A percentile compares a stretch with the other conserved stretches of the same genome.
These are phyloP conservation scores for Pyrus communis DNA, from an alignment of 306 rosid species.

Conservation along the genomic window DNA sequence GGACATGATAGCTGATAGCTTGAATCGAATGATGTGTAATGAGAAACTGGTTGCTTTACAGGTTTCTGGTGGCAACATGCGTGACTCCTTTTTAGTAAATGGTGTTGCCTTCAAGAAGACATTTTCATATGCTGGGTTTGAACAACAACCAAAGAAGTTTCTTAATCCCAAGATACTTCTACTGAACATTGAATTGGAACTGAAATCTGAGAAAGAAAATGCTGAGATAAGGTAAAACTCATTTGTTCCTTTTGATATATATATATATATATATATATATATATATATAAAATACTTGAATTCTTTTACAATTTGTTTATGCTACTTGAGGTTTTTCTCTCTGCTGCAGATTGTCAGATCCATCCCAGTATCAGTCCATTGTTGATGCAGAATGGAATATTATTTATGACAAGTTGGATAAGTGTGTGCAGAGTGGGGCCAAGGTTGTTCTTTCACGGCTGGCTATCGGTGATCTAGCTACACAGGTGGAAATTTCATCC, in stretches of 20 bases:
- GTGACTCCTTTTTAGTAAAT: slow-evolving; percentile 85
- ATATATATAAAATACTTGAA: background rate
- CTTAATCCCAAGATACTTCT: slow-evolving; percentile 66
- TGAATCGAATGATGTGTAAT: slow-evolving; percentile 3
- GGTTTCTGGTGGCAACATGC: slow-evolving; percentile 99
- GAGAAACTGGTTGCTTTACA: slow-evolving; percentile 28
- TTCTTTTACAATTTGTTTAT: slow-evolving; percentile 4
- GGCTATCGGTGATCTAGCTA: slow-evolving; percentile 96
- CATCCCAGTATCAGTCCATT: slow-evolving; percentile 91
- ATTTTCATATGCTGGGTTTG: slow-evolving; percentile 97
- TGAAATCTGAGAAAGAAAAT: slow-evolving; percentile 99
- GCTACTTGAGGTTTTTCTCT: background rate
- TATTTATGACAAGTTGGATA: slow-evolving; percentile 91
- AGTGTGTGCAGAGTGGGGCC: slow-evolving; percentile 92
- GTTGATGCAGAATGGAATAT: slow-evolving; percentile 99
- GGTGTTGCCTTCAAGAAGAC: slow-evolving; percentile 99
- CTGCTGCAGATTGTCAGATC: slow-evolving; percentile 79
- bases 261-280: too few relatives aligned
- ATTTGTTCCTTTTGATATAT: background rate
- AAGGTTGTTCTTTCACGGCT: slow-evolving; percentile 93
- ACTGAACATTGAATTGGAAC: slow-evolving; percentile 85
- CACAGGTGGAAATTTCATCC: slow-evolving; percentile 55
- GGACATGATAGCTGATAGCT: background rate
- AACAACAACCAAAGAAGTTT: slow-evolving; percentile 97
- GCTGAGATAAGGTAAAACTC: slow-evolving; percentile 83